These are phyloP conservation scores for Mycena rosella DNA, from an alignment of 768 basidiomycete species.

Conservation along the genomic window DNA sequence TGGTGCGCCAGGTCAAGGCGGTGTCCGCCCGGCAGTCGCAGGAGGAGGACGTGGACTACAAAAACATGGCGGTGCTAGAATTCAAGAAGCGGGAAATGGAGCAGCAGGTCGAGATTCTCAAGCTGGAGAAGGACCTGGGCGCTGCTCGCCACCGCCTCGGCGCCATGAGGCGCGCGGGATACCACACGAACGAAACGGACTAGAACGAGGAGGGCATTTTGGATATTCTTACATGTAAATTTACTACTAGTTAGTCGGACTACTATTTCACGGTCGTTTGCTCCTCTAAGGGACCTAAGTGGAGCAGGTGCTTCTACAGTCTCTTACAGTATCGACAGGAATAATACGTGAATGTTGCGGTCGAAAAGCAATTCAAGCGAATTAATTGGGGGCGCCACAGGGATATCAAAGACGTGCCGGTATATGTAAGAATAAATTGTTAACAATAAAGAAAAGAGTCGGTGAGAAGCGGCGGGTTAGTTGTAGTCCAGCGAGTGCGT, in stretches of 20 bases:
- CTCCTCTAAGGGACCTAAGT: background rate
- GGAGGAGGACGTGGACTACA: slow-evolving; percentile 89
- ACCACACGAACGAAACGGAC: slow-evolving; percentile 88
- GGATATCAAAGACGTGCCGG: slow-evolving; percentile 8
- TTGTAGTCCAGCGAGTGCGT: slow-evolving; percentile 31
- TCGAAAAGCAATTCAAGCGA: background rate
- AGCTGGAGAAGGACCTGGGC: slow-evolving; percentile 94
- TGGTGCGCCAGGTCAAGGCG: slow-evolving; percentile 96
- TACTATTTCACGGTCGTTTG: slow-evolving; percentile 17
- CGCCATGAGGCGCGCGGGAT: slow-evolving; percentile 89
- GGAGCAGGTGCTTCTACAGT: background rate
- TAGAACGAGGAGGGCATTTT: slow-evolving; percentile 43
- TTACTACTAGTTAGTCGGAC: slow-evolving; percentile 18
- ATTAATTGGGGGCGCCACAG: background rate
- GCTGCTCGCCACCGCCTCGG: slow-evolving; percentile 87
- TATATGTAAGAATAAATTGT: slow-evolving; percentile 32
- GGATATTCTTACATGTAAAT: slow-evolving; percentile 38
- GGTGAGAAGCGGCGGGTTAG: background rate
- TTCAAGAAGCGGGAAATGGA: slow-evolving; percentile 99
- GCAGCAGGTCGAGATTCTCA: slow-evolving; percentile 98
- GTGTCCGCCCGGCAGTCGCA: slow-evolving; percentile 86
- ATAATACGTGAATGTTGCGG: background rate
- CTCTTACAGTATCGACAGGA: background rate
- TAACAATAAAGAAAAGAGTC: slow-evolving; percentile 31
- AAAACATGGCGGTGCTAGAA: slow-evolving; percentile 92